phyloP scores from a whole-genome alignment of 2,329 filamentous ascomycete genomes.

The Aureobasidium sp. region DNA sequence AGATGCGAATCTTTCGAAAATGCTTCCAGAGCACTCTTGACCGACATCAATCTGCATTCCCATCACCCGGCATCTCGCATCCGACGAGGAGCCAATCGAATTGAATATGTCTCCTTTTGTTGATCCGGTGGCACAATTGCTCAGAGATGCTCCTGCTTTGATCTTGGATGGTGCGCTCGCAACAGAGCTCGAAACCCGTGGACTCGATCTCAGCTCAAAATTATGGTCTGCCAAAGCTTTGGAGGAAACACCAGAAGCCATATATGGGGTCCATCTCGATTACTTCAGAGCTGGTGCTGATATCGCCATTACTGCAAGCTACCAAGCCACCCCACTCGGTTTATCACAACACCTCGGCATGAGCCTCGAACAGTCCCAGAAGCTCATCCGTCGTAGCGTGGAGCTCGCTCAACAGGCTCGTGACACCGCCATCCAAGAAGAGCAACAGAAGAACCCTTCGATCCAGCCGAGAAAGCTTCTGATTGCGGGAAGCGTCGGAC shows the following conservation, averaged over 20 bases:
- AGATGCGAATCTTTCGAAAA: conserved; percentile 7
- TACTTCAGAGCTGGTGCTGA: conserved; percentile 39
- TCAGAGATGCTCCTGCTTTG: conserved; percentile 19
- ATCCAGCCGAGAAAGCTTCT: conserved; percentile 20
- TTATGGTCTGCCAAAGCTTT: conserved; percentile 40
- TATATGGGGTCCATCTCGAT: conserved; percentile 35
- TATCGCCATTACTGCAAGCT: conserved; percentile 39
- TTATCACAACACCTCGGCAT: conserved; percentile 30
- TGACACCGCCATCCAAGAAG: conserved; percentile 13
- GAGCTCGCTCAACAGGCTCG: conserved; percentile 31
- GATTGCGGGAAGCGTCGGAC: conserved; percentile 39
- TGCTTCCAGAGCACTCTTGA: conserved; percentile 3
- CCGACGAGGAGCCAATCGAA: neutral
- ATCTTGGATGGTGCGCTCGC: conserved; percentile 40
- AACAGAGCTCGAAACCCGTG: conserved; percentile 38
- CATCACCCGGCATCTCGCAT: neutral
- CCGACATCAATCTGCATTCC: neutral
- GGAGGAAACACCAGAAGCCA: conserved; percentile 30
- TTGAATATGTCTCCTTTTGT: neutral
- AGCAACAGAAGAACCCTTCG: neutral
- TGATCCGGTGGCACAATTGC: conserved; percentile 7
- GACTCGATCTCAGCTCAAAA: conserved; percentile 33
- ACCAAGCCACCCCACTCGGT: conserved; percentile 38
- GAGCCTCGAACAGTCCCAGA: conserved; percentile 24
- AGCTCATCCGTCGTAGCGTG: conserved; percentile 33